Evolutionary conservation across 495 filamentous ascomycete species (phyloP).

Genomic region (Podospora appendiculata): DNA sequence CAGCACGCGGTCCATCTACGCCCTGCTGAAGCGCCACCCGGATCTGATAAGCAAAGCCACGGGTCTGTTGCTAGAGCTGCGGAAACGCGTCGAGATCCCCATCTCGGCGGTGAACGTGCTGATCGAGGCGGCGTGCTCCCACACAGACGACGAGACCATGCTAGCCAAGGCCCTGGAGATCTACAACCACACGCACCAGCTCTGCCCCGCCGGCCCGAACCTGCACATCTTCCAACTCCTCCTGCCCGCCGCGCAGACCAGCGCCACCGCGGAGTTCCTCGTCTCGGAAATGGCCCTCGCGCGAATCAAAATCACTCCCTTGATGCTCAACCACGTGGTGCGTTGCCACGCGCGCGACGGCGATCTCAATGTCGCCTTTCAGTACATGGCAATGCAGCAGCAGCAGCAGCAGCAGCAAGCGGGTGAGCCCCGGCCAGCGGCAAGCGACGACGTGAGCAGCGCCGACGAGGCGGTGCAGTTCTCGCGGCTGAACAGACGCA

Average conservation of each 20-base stretch:
- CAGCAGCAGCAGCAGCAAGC: not conserved
- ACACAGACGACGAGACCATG: constrained; percentile 27
- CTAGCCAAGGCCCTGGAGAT: constrained; percentile 47
- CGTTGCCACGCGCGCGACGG: constrained; percentile 51
- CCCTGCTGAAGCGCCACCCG: constrained; percentile 21
- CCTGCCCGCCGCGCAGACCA: constrained; percentile 48
- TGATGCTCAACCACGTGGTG: constrained; percentile 64
- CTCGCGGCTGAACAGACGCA: constrained; percentile 30
- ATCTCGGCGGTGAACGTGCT: constrained; percentile 53
- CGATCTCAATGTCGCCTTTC: constrained; percentile 49
- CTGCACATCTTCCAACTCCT: constrained; percentile 59
- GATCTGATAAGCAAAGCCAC: constrained; percentile 37
- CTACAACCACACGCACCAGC: constrained; percentile 61
- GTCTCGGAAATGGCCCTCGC: constrained; percentile 66
- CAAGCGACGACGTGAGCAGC: not conserved
- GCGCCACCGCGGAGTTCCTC: constrained; percentile 58
- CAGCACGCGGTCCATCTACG: constrained; percentile 52
- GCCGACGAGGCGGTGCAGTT: too few relatives aligned
- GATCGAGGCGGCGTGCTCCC: constrained; percentile 45
- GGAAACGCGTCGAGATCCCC: constrained; percentile 41
- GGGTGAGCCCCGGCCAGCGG: not conserved
- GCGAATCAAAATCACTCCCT: constrained; percentile 46
- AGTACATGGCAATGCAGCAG: constrained; percentile 39
- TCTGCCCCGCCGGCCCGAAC: constrained; percentile 52
- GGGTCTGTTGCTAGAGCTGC: constrained; percentile 45